Conservation (phyloP, 257 asterid genomes). For the Capsicum chinense region DNA sequence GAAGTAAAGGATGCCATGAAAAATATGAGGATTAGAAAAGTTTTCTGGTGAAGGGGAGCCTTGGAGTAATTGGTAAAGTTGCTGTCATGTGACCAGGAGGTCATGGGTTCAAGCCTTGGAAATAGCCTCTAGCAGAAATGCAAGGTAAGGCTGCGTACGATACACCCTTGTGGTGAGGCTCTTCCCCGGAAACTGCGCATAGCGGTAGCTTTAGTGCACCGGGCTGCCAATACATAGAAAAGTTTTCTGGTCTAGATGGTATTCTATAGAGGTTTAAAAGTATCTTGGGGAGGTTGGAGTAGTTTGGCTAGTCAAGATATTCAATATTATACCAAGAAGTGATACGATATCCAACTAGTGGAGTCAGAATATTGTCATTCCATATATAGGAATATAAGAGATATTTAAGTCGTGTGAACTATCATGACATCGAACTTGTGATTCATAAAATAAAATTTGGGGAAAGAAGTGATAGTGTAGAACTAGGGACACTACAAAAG, state of each 20-base stretch:
- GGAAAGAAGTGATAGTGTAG: background rate
- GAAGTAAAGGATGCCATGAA: background rate
- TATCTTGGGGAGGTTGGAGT: background rate
- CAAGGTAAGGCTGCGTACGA: no score
- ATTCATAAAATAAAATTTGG: background rate
- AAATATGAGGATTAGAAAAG: slow-evolving; percentile 7
- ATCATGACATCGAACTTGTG: background rate
- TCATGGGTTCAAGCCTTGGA: no score
- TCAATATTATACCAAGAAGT: background rate
- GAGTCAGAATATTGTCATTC: background rate
- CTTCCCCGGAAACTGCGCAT: no score
- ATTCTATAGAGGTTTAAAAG: background rate
- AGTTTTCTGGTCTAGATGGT: background rate
- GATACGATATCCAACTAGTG: background rate
- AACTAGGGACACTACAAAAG: background rate
- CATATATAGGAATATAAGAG: slow-evolving; percentile 4
- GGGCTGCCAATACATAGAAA: no score
- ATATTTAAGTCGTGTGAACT: background rate
- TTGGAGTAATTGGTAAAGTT: no score
- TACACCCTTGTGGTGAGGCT: no score
- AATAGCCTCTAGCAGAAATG: no score
- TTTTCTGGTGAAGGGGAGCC: no score
- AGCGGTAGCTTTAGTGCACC: no score
- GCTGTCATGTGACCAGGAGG: no score
- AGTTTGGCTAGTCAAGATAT: background rate